phyloP scores from a whole-genome alignment of 1,139 yeast genomes.

The Groenewaldozyma auringiensis region DNA sequence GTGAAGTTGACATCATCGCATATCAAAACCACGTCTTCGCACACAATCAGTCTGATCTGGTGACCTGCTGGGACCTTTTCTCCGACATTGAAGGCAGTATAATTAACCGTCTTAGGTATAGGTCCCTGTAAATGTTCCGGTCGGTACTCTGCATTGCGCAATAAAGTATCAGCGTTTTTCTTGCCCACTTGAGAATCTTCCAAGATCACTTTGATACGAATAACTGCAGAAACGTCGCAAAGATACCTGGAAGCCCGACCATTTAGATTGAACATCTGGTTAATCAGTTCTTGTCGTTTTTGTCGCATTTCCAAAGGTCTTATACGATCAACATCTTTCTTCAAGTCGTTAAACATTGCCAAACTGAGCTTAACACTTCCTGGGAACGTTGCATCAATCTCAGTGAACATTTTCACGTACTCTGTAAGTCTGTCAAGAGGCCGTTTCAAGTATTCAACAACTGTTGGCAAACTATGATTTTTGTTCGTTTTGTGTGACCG shows the following conservation, averaged over 20 bases:
- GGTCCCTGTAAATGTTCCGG: constrained; percentile 4
- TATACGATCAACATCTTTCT: constrained; percentile 16
- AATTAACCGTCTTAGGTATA: constrained; percentile 15
- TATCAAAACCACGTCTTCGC: constrained; percentile 16
- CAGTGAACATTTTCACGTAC: constrained; percentile 14
- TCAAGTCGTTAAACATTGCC: constrained; percentile 12
- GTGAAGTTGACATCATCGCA: constrained; percentile 18
- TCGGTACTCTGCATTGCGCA: constrained; percentile 3
- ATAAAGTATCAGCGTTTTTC: constrained; percentile 15
- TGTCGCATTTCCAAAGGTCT: constrained; percentile 17
- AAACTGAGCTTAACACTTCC: constrained; percentile 13
- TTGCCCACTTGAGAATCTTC: constrained; percentile 14
- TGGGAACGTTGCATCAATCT: constrained; percentile 12
- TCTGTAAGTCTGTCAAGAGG: constrained; percentile 19
- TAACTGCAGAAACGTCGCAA: constrained; percentile 18
- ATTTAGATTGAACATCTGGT: constrained; percentile 15
- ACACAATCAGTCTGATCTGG: constrained; percentile 16
- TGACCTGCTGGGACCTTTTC: constrained; percentile 11
- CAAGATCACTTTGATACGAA: constrained; percentile 15
- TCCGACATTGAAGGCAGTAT: constrained; percentile 8
- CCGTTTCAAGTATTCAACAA: constrained; percentile 20
- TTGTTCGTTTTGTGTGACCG: constrained; percentile 14
- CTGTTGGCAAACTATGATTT: constrained; percentile 15
- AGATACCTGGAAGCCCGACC: constrained; percentile 16
- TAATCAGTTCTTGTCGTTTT: constrained; percentile 16